phyloP scores from a whole-genome alignment of 1,139 yeast genomes.

The Taiozyma sp. region DNA sequence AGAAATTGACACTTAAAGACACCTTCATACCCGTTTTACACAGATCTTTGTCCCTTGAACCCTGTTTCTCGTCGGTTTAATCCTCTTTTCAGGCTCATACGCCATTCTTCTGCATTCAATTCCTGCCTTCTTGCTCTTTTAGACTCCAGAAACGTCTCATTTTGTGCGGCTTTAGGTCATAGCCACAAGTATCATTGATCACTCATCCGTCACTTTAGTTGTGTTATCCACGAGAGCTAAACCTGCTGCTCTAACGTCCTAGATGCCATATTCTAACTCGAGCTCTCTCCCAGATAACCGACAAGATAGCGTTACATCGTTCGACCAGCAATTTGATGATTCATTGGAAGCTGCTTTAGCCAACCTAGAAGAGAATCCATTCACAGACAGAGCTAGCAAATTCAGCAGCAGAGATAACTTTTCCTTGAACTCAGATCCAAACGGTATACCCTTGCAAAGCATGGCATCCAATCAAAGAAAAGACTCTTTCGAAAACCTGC shows the following conservation, averaged over 20 bases:
- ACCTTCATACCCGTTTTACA: neutral
- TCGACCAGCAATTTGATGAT: slow-evolving; percentile 33
- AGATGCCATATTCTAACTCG: slow-evolving; percentile 6
- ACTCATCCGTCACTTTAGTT: neutral
- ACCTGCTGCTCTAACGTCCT: neutral
- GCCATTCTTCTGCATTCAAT: neutral
- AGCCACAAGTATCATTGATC: slow-evolving; percentile 4
- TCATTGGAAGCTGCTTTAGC: slow-evolving; percentile 36
- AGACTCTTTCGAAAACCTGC: slow-evolving; percentile 24
- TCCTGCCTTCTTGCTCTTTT: neutral
- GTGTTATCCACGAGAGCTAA: neutral
- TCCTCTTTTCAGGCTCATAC: neutral
- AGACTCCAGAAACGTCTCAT: neutral
- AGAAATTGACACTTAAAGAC: neutral
- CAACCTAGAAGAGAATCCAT: slow-evolving; percentile 26
- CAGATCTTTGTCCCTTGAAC: neutral
- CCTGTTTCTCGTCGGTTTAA: neutral
- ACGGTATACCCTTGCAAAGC: slow-evolving; percentile 20
- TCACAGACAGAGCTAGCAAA: slow-evolving; percentile 19
- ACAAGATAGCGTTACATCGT: slow-evolving; percentile 30
- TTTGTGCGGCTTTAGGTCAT: neutral
- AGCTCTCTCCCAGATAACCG: slow-evolving; percentile 19
- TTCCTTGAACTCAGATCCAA: slow-evolving; percentile 8
- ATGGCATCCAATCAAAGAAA: slow-evolving; percentile 17
- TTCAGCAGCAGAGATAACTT: slow-evolving; percentile 3